phyloP scores from a whole-genome alignment of 352 stramenopile genomes.

The Phytophthora melonis region DNA sequence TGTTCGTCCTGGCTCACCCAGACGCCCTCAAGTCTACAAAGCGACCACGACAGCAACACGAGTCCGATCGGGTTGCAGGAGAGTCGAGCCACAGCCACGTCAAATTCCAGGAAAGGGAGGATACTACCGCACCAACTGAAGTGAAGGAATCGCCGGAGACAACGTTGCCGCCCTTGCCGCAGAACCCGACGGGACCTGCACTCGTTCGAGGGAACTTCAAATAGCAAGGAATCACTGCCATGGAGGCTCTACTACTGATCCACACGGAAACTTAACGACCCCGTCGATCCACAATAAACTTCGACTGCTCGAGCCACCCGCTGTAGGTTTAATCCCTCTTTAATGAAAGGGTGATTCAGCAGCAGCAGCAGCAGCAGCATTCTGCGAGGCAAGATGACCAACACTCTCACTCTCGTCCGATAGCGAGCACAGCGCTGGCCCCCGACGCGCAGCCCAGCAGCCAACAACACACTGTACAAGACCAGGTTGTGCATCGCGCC shows the following conservation, averaged over 20 bases:
- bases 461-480: too few relatives aligned
- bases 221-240: slow-evolving; percentile 2
- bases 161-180: slow-evolving; percentile 14
- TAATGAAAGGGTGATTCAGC: too few relatives aligned
- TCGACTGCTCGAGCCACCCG: too few relatives aligned
- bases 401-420: slow-evolving; percentile 28
- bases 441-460: too few relatives aligned
- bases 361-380: slow-evolving; percentile 46
- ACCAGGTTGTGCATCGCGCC: too few relatives aligned
- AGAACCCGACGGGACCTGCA: slow-evolving; percentile 10
- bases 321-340: too few relatives aligned
- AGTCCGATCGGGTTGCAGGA: background rate
- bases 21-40: slow-evolving; percentile 27
- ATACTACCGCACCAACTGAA: slow-evolving; percentile 1
- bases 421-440: background rate
- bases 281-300: too few relatives aligned
- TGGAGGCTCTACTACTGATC: too few relatives aligned
- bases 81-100: slow-evolving; percentile 17
- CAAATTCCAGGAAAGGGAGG: slow-evolving; percentile 18
- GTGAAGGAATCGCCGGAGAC: background rate
- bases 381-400: slow-evolving; percentile 33
- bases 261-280: slow-evolving; percentile 10
- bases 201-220: slow-evolving; percentile 20
- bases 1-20: slow-evolving; percentile 71
- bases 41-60: slow-evolving; percentile 17